These are phyloP conservation scores for Solanum neorickii DNA, from an alignment of 257 asterid genomes.

Conservation along the genomic window DNA sequence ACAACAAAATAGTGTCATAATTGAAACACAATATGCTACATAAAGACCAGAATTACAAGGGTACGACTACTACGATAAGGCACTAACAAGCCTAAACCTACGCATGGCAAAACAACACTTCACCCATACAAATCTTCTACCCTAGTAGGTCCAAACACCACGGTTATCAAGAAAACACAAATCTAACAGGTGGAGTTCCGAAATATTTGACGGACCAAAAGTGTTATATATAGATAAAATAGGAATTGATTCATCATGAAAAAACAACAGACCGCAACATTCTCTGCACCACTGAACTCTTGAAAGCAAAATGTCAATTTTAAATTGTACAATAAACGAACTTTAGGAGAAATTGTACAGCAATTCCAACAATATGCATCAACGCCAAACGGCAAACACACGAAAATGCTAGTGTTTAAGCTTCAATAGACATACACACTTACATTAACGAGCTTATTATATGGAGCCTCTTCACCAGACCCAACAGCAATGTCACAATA, in stretches of 20 bases:
- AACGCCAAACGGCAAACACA: not conserved
- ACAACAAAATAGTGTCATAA: not conserved
- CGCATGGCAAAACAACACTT: not conserved
- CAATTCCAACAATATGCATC: not conserved
- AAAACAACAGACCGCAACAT: not conserved
- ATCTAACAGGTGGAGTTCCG: not conserved
- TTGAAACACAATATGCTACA: not conserved
- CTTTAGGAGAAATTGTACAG: not conserved
- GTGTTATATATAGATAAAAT: not conserved
- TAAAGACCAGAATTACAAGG: not conserved
- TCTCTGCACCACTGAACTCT: not conserved
- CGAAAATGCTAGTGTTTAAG: not conserved
- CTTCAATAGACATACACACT: not conserved
- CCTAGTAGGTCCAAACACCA: not conserved
- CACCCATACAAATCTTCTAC: not conserved
- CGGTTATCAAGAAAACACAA: not conserved
- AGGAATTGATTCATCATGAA: not conserved
- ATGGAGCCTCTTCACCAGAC: constrained; percentile 66
- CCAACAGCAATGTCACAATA: constrained; percentile 75
- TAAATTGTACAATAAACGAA: not conserved
- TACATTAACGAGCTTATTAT: constrained; percentile 60
- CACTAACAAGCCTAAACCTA: not conserved
- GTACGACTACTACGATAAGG: no score
- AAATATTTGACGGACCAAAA: not conserved
- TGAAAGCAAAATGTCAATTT: not conserved